Percentiles rank a stretch among this genome's conserved stretches.
Evolutionary conservation across 345 rosid genomes (phyloP).

Genomic region (Lumnitzera racemosa): DNA sequence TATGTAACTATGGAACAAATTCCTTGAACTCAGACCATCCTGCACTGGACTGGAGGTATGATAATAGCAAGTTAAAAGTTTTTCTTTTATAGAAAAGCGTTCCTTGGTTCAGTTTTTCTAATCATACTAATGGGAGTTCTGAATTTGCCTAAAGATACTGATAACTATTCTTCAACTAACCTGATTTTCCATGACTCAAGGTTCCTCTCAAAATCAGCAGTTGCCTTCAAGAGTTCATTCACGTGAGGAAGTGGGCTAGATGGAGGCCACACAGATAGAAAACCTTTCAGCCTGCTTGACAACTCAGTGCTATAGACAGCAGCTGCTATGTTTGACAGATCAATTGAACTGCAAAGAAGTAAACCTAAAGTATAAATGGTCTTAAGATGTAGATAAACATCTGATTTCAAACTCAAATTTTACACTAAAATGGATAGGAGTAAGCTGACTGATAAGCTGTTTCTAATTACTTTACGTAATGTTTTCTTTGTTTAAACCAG

Average conservation of each 20-base stretch:
- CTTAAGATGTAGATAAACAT: neutral
- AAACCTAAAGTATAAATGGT: neutral
- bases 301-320: constrained; percentile 78
- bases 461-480: no score
- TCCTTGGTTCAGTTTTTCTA: neutral
- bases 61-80: neutral
- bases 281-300: constrained; percentile 58
- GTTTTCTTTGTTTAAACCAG: no score
- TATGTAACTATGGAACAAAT: constrained; percentile 71
- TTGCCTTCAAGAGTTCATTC: constrained; percentile 75
- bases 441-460: no score
- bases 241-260: constrained; percentile 76
- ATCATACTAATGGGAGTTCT: neutral
- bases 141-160: neutral
- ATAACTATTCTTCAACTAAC: constrained; percentile 28
- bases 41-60: constrained; percentile 57
- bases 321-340: constrained; percentile 74
- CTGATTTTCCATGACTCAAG: constrained; percentile 82
- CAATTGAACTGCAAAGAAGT: constrained; percentile 56
- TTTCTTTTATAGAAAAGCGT: neutral
- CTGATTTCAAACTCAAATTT: neutral
- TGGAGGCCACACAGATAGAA: constrained; percentile 88
- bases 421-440: neutral
- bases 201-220: constrained; percentile 79
- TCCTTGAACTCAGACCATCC: constrained; percentile 76